These are phyloP conservation scores for Penicillium sp. DNA, from an alignment of 2,329 filamentous ascomycete genomes.

Conservation along the genomic window DNA sequence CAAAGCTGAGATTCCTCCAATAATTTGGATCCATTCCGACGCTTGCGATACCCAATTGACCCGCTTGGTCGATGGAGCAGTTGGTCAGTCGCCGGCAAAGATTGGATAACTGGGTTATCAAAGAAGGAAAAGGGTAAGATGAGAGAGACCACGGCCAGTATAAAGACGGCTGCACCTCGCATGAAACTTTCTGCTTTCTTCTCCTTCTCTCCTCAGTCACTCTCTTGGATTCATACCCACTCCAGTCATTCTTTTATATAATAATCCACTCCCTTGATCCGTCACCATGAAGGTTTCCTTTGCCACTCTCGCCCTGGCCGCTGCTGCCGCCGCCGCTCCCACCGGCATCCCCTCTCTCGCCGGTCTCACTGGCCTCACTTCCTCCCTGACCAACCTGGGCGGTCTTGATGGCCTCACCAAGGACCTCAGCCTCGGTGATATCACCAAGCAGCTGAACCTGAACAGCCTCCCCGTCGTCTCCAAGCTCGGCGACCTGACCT, in stretches of 20 bases:
- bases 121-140: background rate
- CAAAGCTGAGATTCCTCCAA: background rate
- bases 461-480: slow-evolving; percentile 20
- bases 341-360: slow-evolving; percentile 7
- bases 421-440: slow-evolving; percentile 23
- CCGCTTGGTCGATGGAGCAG: slow-evolving; percentile 9
- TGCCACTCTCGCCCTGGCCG: slow-evolving; percentile 44
- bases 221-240: slow-evolving; percentile 22
- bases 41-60: slow-evolving; percentile 5
- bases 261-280: slow-evolving; percentile 10
- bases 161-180: slow-evolving; percentile 15
- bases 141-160: slow-evolving; percentile 10
- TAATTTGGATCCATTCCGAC: background rate
- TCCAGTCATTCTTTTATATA: slow-evolving; percentile 21
- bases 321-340: slow-evolving; percentile 28
- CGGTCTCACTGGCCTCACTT: slow-evolving; percentile 11
- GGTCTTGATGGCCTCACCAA: slow-evolving; percentile 17
- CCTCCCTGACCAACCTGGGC: slow-evolving; percentile 13
- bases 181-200: slow-evolving; percentile 9
- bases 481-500: slow-evolving; percentile 23
- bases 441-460: slow-evolving; percentile 22
- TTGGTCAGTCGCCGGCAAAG: background rate
- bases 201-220: slow-evolving; percentile 13
- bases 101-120: background rate
- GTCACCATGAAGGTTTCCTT: slow-evolving; percentile 21